Evolutionary conservation across 257 asterid genomes (phyloP).

Genomic region (Rhazya stricta): DNA sequence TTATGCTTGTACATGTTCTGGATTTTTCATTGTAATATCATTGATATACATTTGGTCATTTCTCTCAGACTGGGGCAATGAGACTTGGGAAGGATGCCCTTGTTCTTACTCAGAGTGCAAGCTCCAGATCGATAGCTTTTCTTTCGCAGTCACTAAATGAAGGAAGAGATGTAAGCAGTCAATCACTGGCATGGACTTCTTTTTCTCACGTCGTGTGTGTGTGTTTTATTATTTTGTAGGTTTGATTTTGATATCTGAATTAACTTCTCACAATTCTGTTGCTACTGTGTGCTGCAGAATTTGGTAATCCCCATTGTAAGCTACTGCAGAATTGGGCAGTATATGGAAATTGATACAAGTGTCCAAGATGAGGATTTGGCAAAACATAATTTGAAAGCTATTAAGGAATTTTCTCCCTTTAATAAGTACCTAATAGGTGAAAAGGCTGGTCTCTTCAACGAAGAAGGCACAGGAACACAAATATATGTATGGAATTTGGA

Average conservation of each 20-base stretch:
- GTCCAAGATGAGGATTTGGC: slow-evolving; percentile 51
- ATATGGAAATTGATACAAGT: slow-evolving; percentile 57
- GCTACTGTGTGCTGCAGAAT: slow-evolving; percentile 39
- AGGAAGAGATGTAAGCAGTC: slow-evolving; percentile 57
- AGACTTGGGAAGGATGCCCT: slow-evolving; percentile 80
- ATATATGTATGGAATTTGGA: slow-evolving; percentile 74
- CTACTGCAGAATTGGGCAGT: slow-evolving; percentile 56
- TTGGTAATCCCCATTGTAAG: slow-evolving; percentile 79
- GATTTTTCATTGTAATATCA: not conserved
- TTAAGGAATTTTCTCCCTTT: slow-evolving; percentile 65
- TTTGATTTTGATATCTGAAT: slow-evolving; percentile 2
- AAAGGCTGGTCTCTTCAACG: slow-evolving; percentile 52
- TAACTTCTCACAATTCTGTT: slow-evolving; percentile 8
- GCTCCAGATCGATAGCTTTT: slow-evolving; percentile 74
- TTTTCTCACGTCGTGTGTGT: not conserved
- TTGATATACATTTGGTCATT: slow-evolving; percentile 8
- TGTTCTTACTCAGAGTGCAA: slow-evolving; percentile 69
- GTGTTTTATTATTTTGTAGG: not conserved
- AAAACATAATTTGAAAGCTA: slow-evolving; percentile 53
- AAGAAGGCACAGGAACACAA: slow-evolving; percentile 68
- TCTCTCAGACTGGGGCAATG: slow-evolving; percentile 73
- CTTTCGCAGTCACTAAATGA: slow-evolving; percentile 72
- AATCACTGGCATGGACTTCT: slow-evolving; percentile 8
- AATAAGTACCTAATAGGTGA: slow-evolving; percentile 73
- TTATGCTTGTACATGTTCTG: not conserved